Conservation (phyloP, 768 basidiomycete species). For the Amylocystis lapponica region DNA sequence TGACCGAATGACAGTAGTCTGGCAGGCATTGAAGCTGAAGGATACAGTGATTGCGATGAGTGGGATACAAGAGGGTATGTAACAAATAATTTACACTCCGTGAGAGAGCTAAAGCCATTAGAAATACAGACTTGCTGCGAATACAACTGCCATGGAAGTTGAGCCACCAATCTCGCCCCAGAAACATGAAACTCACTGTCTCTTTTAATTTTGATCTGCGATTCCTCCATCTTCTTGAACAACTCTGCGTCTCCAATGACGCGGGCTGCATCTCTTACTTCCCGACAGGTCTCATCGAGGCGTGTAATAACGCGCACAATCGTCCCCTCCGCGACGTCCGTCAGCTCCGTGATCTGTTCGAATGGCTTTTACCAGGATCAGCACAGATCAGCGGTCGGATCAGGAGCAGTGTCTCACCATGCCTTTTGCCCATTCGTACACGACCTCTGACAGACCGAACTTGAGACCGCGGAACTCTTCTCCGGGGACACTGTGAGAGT, state of each 20-base stretch:
- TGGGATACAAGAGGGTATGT: no score
- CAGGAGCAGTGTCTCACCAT: conserved; percentile 56
- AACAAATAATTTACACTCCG: not conserved
- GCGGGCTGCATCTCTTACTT: conserved; percentile 93
- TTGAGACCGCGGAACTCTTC: conserved; percentile 83
- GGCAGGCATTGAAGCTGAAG: no score
- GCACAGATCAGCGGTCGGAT: not conserved
- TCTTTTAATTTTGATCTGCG: conserved; percentile 88
- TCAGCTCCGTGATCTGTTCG: conserved; percentile 86
- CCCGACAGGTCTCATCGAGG: conserved; percentile 93
- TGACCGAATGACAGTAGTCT: not conserved
- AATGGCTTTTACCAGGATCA: conserved; percentile 69
- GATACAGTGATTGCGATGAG: not conserved
- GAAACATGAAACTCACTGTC: conserved; percentile 67
- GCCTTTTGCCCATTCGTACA: conserved; percentile 98
- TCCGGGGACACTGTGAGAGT: conserved; percentile 67
- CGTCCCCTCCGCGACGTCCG: conserved; percentile 94
- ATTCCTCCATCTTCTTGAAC: conserved; percentile 98
- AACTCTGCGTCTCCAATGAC: conserved; percentile 95
- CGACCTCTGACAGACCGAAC: conserved; percentile 90
- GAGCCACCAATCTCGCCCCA: not conserved
- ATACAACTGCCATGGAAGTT: conserved; percentile 53
- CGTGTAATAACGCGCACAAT: conserved; percentile 96
- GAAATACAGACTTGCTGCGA: conserved; percentile 85
- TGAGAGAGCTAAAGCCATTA: conserved; percentile 26